Conservation (phyloP, 2,329 filamentous ascomycete species). For the Colletotrichum destructivum region DNA sequence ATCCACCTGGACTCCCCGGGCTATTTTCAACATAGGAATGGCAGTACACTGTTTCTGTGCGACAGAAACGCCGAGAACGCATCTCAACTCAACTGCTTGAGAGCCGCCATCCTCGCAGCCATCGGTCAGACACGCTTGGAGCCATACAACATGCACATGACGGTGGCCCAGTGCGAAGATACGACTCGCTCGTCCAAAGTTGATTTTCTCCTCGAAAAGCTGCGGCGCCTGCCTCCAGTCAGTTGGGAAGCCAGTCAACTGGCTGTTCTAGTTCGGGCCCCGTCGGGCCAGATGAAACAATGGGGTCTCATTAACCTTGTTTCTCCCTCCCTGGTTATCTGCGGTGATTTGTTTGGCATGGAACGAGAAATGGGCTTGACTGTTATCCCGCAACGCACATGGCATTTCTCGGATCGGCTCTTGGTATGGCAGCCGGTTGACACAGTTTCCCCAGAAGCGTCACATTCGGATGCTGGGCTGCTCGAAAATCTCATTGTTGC, state of each 20-base stretch:
- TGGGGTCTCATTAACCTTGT: constrained; percentile 66
- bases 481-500: constrained; percentile 56
- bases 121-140: constrained; percentile 51
- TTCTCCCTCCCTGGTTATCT: constrained; percentile 34
- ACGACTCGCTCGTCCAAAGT: constrained; percentile 57
- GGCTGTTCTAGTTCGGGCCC: constrained; percentile 67
- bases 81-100: constrained; percentile 52
- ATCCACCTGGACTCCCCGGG: constrained; percentile 59
- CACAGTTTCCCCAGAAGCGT: no score
- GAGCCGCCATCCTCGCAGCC: constrained; percentile 52
- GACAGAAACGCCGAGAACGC: constrained; percentile 47
- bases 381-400: constrained; percentile 17
- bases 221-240: constrained; percentile 61
- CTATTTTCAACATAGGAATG: constrained; percentile 64
- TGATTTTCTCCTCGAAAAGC: constrained; percentile 68
- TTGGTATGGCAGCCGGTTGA: constrained; percentile 13
- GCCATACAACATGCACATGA: constrained; percentile 67
- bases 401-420: constrained; percentile 23
- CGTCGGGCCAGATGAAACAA: constrained; percentile 66
- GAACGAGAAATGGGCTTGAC: neutral
- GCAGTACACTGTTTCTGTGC: constrained; percentile 65
- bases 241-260: constrained; percentile 65
- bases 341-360: neutral
- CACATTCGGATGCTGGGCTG: neutral
- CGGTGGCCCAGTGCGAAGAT: constrained; percentile 71